These are phyloP conservation scores for Dalbergia cochinchinensis DNA, from an alignment of 306 rosid species.

Conservation along the genomic window DNA sequence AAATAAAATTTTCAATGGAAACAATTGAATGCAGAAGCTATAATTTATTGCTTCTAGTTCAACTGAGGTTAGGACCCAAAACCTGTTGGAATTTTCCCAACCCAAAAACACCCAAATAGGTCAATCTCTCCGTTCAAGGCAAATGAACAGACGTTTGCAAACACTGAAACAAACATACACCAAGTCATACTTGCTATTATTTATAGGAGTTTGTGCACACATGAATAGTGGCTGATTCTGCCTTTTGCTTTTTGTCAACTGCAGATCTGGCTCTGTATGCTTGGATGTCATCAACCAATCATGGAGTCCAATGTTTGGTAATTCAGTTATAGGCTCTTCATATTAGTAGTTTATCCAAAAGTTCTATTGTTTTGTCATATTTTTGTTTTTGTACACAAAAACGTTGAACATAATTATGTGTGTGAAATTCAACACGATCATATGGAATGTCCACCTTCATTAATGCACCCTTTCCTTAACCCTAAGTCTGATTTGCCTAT, in stretches of 20 bases:
- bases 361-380: conserved; percentile 26
- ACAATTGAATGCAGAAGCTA: too few relatives aligned
- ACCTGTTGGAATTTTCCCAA: too few relatives aligned
- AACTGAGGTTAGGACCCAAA: too few relatives aligned
- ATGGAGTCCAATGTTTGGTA: conserved; percentile 99
- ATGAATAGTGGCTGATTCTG: conserved; percentile 49
- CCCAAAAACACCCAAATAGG: too few relatives aligned
- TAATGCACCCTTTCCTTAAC: conserved; percentile 9
- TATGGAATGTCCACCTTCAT: conserved; percentile 22
- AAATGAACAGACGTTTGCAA: too few relatives aligned
- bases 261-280: conserved; percentile 99
- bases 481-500: conserved; percentile 8
- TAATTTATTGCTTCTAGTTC: too few relatives aligned
- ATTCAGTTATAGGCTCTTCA: conserved; percentile 41
- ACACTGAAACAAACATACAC: too few relatives aligned
- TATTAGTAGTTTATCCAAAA: conserved; percentile 26
- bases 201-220: conserved; percentile 29
- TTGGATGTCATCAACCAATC: conserved; percentile 97
- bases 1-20: too few relatives aligned
- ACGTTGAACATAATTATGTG: conserved; percentile 1
- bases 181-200: conserved; percentile 21
- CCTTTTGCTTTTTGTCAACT: conserved; percentile 48
- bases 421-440: conserved; percentile 10
- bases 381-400: not conserved
- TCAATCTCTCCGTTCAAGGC: too few relatives aligned